phyloP scores from a whole-genome alignment of 306 rosid species.

The Neltuma alba region DNA sequence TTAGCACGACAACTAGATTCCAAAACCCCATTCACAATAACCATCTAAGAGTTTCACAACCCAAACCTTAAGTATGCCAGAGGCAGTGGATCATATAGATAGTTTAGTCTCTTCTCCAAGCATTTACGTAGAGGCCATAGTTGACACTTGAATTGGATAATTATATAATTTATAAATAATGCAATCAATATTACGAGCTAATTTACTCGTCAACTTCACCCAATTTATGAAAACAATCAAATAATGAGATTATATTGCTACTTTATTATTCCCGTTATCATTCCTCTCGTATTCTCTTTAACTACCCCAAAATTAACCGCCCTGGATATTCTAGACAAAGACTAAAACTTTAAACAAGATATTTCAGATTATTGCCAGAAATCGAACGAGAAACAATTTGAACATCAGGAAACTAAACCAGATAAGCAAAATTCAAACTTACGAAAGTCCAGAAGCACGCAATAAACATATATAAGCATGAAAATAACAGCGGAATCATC shows the following conservation, averaged over 20 bases:
- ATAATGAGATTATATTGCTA: not conserved
- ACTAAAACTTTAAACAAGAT: not conserved
- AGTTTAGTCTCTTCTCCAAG: not conserved
- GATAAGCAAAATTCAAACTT: not conserved
- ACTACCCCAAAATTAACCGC: not conserved
- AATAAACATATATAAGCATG: conserved; percentile 21
- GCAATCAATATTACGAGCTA: not conserved
- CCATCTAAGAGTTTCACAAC: not conserved
- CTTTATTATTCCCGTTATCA: not conserved
- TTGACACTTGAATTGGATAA: not conserved
- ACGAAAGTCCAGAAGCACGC: not conserved
- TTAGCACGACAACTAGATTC: not conserved
- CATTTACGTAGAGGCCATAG: not conserved
- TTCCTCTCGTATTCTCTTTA: not conserved
- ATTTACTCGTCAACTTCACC: not conserved
- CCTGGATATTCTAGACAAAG: not conserved
- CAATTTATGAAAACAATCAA: not conserved
- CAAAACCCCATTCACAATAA: not conserved
- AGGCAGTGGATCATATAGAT: not conserved
- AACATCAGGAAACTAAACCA: not conserved
- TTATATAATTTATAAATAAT: not conserved
- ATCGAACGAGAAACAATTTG: not conserved
- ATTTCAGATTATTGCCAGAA: not conserved
- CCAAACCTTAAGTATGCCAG: not conserved
- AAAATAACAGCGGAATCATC: conserved; percentile 14